Base-by-base conservation (phyloP, 371 early-diverging fungal genomes). In the Scutellospora calospora region DNA sequence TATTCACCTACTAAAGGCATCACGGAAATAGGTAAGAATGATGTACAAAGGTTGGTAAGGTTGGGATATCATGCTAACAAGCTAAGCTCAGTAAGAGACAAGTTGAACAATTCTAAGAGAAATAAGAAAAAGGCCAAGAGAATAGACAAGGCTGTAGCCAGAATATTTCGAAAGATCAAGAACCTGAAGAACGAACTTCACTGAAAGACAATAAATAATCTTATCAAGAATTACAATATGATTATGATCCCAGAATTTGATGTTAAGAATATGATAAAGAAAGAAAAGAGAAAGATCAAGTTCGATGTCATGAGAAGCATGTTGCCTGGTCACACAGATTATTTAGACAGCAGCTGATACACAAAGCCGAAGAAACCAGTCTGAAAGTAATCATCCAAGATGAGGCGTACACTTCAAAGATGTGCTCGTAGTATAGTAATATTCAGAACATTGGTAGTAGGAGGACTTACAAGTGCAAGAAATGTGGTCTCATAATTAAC, bases 161-260 rank as follows among this genome's bases (percentile, higher is more conserved):
- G n/a, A 20, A 55, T 22, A 2, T 31, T 65, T 8, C 1, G 31
- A 35, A 31, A 18, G 31, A 35, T 65, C 35, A 11, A 8, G 5
- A 45, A 45, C 5, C 20, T 71, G 11, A 45, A 3, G 5, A n/a
- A 71, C 5, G 6, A 45, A 52, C 18, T 71, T 0, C 11, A 41
- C 71, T 49, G 49, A 5, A 71, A 71, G 41, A 71, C 41, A 20
- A 22, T 63, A 16, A 63, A 63, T 63, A 5, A 63, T 35, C 35
- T 63, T 27, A 22, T 25, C 1, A 29, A 65, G 29, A 65, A 65
- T 38, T 65, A 31, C 31, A 11, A 65, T 65, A 29, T 65, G 4
- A 11, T 65, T 2, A 71, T 71, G 12, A 45, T 71, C 20, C 71
- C 14, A 4, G 25, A 41, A 51, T 71, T 12, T 20, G 41, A 25